These are phyloP conservation scores for Endoconidiophora laricicola DNA, from an alignment of 2,329 filamentous ascomycete genomes.

Conservation along the genomic window DNA sequence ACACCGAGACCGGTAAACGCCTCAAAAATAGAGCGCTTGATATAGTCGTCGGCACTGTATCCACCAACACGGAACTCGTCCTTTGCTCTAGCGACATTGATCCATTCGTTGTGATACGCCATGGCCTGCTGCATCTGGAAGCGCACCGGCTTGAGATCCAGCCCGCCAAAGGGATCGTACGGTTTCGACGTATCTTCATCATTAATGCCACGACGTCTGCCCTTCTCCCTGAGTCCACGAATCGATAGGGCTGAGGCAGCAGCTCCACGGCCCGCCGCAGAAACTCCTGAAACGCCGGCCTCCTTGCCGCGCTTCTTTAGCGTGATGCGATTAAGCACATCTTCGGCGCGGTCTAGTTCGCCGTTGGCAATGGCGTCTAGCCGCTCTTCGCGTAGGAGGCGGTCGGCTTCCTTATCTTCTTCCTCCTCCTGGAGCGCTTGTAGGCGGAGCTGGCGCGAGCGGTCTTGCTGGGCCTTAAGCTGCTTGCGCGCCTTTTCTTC, in stretches of 20 bases:
- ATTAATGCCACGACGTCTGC: conserved; percentile 21
- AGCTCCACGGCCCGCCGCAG: background rate
- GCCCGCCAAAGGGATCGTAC: conserved; percentile 77
- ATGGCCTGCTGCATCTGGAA: conserved; percentile 40
- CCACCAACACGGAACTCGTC: conserved; percentile 57
- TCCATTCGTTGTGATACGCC: conserved; percentile 58
- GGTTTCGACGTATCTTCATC: conserved; percentile 40
- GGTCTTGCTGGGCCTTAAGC: conserved; percentile 52
- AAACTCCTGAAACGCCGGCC: conserved; percentile 12
- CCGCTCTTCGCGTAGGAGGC: conserved; percentile 49
- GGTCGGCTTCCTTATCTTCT: conserved; percentile 47
- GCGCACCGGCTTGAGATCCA: conserved; percentile 50
- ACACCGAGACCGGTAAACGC: conserved; percentile 81
- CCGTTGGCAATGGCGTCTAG: conserved; percentile 52
- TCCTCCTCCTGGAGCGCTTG: conserved; percentile 52
- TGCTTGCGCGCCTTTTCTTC: conserved; percentile 35
- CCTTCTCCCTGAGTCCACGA: conserved; percentile 49
- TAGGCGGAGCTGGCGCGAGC: conserved; percentile 36
- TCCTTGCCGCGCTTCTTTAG: conserved; percentile 56
- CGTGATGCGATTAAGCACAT: conserved; percentile 42
- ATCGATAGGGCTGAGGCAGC: conserved; percentile 40
- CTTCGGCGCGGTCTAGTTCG: conserved; percentile 40
- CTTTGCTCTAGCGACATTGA: conserved; percentile 51
- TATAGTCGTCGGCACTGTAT: conserved; percentile 70
- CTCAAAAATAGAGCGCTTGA: conserved; percentile 64